Conservation (phyloP, 768 basidiomycete species). For the Pleurotus salmoneostramineus region DNA sequence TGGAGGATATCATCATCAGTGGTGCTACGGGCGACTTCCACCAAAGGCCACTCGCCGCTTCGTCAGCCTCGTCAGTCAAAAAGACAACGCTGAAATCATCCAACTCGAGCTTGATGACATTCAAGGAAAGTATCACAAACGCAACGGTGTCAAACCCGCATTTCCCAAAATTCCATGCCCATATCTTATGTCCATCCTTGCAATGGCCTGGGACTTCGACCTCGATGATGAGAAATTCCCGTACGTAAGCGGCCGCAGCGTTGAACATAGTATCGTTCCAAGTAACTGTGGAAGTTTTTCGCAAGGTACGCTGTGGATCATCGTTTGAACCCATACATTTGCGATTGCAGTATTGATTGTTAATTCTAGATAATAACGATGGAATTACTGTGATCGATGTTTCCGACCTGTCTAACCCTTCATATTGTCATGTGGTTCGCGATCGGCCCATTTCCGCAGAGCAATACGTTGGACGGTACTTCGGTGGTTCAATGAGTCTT, state of each 20-base stretch:
- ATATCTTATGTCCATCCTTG: slow-evolving; percentile 25
- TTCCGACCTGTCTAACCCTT: slow-evolving; percentile 20
- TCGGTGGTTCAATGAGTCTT: not conserved
- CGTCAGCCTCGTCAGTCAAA: slow-evolving; percentile 26
- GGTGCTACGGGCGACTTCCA: slow-evolving; percentile 32
- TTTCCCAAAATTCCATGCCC: slow-evolving; percentile 26
- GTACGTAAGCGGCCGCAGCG: slow-evolving; percentile 14
- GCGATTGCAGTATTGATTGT: not conserved
- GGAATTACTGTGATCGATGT: slow-evolving; percentile 31
- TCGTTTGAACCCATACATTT: not conserved
- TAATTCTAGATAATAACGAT: slow-evolving; percentile 27
- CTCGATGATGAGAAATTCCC: slow-evolving; percentile 12
- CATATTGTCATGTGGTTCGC: slow-evolving; percentile 21
- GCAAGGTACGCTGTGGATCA: slow-evolving; percentile 17
- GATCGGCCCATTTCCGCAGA: slow-evolving; percentile 1
- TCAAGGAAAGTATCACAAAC: slow-evolving; percentile 24
- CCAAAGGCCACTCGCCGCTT: slow-evolving; percentile 26
- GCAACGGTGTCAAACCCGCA: slow-evolving; percentile 9
- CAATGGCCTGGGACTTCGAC: slow-evolving; percentile 23
- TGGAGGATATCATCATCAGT: slow-evolving; percentile 34
- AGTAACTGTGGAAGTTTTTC: slow-evolving; percentile 18
- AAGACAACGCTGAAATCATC: slow-evolving; percentile 30
- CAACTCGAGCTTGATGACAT: slow-evolving; percentile 19
- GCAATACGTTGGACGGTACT: slow-evolving; percentile 6
- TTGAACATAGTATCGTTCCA: slow-evolving; percentile 15